Conservation (phyloP, 768 basidiomycete genomes). For the Amanita jacksonii region DNA sequence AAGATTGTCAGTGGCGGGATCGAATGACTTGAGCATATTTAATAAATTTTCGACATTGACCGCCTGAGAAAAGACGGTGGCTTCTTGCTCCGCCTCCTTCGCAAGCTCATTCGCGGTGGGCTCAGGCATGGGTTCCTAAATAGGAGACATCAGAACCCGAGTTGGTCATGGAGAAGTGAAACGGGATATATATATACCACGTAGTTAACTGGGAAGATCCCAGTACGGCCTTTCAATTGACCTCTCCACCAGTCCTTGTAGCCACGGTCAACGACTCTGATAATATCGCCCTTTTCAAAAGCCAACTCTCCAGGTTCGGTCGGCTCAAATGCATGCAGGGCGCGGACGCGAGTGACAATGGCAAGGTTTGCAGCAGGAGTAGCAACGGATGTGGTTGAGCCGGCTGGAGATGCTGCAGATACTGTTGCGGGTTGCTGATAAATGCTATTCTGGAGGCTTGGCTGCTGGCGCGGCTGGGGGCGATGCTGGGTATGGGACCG, state of each 20-base stretch:
- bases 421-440: too few relatives aligned
- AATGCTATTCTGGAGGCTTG: conserved; percentile 14
- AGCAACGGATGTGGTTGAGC: conserved; percentile 12
- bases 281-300: conserved; percentile 87
- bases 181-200: conserved; percentile 59
- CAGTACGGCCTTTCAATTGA: conserved; percentile 80
- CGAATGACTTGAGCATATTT: conserved; percentile 61
- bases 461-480: conserved; percentile 14
- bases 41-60: conserved; percentile 77
- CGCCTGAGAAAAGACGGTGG: conserved; percentile 79
- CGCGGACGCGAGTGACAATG: conserved; percentile 76
- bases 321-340: conserved; percentile 82
- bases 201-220: conserved; percentile 97
- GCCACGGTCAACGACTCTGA: conserved; percentile 89
- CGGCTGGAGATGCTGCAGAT: conserved; percentile 14
- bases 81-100: conserved; percentile 80
- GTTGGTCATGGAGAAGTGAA: too few relatives aligned
- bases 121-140: conserved; percentile 77
- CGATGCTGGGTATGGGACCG: conserved; percentile 8
- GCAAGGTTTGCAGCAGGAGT: conserved; percentile 10
- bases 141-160: background rate
- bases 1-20: conserved; percentile 70
- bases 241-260: conserved; percentile 98
- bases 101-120: conserved; percentile 69
- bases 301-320: conserved; percentile 84